Percentiles rank a stretch among this genome's conserved stretches.
Conservation (phyloP, 2,329 filamentous ascomycete genomes). For the Neofusicoccum umdonicola region DNA sequence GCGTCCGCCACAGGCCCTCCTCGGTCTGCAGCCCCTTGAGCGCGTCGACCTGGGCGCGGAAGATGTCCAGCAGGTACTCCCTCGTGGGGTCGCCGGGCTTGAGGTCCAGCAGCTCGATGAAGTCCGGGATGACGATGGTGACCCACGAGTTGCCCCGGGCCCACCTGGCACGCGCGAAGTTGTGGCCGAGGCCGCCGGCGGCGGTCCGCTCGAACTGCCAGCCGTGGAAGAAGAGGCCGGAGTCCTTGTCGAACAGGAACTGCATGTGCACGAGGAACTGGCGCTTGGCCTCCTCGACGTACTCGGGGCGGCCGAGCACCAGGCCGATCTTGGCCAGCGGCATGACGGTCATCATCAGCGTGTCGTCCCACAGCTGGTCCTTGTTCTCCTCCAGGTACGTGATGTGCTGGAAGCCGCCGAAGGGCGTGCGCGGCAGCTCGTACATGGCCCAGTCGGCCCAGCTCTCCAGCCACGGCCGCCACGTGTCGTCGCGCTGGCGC, state of each 20-base stretch:
- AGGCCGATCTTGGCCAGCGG: slow-evolving; percentile 77
- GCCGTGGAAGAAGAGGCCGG: slow-evolving; percentile 77
- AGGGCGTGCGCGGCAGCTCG: slow-evolving; percentile 68
- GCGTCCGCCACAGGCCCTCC: slow-evolving; percentile 70
- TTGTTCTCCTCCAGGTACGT: slow-evolving; percentile 70
- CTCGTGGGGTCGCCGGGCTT: slow-evolving; percentile 59
- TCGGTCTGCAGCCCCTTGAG: slow-evolving; percentile 59
- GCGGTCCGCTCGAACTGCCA: slow-evolving; percentile 65
- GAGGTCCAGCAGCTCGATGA: slow-evolving; percentile 70
- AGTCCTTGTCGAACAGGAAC: slow-evolving; percentile 70
- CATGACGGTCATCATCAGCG: slow-evolving; percentile 83
- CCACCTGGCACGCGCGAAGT: slow-evolving; percentile 57
- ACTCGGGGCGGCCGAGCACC: slow-evolving; percentile 66
- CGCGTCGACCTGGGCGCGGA: slow-evolving; percentile 68
- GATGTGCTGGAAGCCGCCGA: slow-evolving; percentile 72
- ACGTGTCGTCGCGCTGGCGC: slow-evolving; percentile 60
- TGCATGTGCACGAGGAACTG: slow-evolving; percentile 77
- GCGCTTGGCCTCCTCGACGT: slow-evolving; percentile 73
- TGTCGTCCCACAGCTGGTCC: slow-evolving; percentile 81
- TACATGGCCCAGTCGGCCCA: slow-evolving; percentile 85
- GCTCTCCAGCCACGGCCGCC: slow-evolving; percentile 72
- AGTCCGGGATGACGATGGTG: slow-evolving; percentile 80
- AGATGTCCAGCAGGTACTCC: slow-evolving; percentile 58
- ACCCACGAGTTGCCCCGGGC: slow-evolving; percentile 69
- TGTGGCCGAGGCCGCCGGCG: slow-evolving; percentile 47